A percentile compares a stretch with the other conserved stretches of the same genome.
Conservation (phyloP, 176 grass and related monocot species). For the Cenchrus purpureus region DNA sequence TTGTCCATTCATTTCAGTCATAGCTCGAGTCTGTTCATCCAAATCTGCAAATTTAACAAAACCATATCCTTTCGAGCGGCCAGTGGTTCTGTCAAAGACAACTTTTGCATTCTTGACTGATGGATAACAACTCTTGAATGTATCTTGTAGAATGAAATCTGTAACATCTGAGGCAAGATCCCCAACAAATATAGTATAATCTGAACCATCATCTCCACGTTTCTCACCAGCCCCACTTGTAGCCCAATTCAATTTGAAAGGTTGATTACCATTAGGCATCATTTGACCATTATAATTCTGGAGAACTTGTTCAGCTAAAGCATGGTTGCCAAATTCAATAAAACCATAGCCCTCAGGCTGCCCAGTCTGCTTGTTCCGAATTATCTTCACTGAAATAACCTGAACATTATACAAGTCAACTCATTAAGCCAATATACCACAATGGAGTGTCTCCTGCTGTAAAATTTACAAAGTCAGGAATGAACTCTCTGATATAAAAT, state of each 20-base stretch:
- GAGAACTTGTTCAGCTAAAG: slow-evolving; percentile 66
- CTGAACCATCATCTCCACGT: slow-evolving; percentile 57
- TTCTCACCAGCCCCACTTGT: slow-evolving; percentile 56
- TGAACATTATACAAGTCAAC: slow-evolving; percentile 31
- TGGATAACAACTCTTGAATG: slow-evolving; percentile 70
- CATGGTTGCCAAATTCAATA: slow-evolving; percentile 66
- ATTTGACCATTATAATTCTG: slow-evolving; percentile 75
- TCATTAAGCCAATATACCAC: neutral
- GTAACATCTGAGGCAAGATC: slow-evolving; percentile 84
- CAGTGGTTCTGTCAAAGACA: slow-evolving; percentile 64
- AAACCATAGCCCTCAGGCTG: slow-evolving; percentile 81
- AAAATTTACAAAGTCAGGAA: neutral
- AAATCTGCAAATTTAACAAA: slow-evolving; percentile 82
- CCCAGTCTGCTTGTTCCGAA: slow-evolving; percentile 68
- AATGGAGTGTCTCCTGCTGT: neutral
- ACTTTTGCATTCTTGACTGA: slow-evolving; percentile 83
- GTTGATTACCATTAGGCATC: slow-evolving; percentile 69
- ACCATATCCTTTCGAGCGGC: slow-evolving; percentile 80
- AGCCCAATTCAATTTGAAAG: slow-evolving; percentile 79
- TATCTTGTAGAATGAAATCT: slow-evolving; percentile 77
- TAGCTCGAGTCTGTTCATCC: slow-evolving; percentile 66
- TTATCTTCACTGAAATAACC: slow-evolving; percentile 66
- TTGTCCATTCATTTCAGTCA: slow-evolving; percentile 90
- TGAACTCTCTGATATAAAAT: neutral
- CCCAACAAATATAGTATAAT: slow-evolving; percentile 73